Base-by-base conservation (phyloP, 106 monocot genomes). In the Chionographis japonica region DNA sequence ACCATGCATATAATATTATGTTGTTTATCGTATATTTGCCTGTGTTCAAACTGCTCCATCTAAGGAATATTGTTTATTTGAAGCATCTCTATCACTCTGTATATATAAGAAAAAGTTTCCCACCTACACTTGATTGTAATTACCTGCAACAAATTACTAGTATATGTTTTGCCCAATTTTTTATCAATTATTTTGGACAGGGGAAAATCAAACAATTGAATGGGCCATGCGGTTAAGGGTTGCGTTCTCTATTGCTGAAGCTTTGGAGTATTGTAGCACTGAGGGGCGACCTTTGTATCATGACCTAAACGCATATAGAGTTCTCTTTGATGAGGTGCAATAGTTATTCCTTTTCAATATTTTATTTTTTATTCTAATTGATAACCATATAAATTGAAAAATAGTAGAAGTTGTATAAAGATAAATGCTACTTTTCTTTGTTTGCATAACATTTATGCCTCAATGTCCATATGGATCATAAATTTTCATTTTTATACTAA, bases 281-380 rank as follows among this genome's bases (percentile, higher is more conserved):
- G 56, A 79, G 27, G 83, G 77, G 38, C 60, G 83, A 4, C 77
- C 83, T 54, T 62, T 87, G 56, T 87, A 83, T 77, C 94, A 94
- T 79, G 94, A 94, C 65, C 69, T 97, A 60, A 97, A 97, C 83
- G 95, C 95, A 27, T 97, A 97, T 49, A 67, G 95, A 43, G 85
- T 97, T 69, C 86, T 97, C 67, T 97, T 97, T 79, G 95, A 92
- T 68, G 86, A 89, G 92, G 95, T 97, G 67, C 59, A 60, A 14
- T 52, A 6, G 13, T 38, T 41, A 8, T 58, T 16, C 8, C 17
- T 27, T 27, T 35, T 27, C 40, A 17, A 59, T 71, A 2, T 40
- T 71, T 3, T 68, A 35, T 15, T 18, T 13, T 56, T 56, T 37
- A 43, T 57, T 59, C 40, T 46, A 46, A 46, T 0, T 46, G 46